Evolutionary conservation across 352 stramenopile species (phyloP), one percentile per base, ranked within the genome.

Genomic region (Albugo laibachii): DNA sequence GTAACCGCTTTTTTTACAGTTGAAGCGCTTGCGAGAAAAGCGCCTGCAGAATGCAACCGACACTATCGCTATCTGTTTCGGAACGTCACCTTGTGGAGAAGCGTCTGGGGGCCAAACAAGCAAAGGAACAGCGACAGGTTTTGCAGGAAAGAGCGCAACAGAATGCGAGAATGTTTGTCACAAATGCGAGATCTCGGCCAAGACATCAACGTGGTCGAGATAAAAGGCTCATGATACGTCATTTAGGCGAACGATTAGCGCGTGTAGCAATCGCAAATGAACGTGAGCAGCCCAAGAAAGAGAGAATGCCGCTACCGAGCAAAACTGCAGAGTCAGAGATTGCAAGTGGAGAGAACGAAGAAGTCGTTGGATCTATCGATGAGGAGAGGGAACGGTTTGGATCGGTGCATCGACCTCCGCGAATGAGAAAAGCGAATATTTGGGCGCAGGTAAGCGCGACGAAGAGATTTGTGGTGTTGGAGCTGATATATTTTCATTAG

Each of bases 311-410:
- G 24, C 24, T 3, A 3, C 3, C 3, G 3, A 31, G 24, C 24
- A 31, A 31, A 31, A 8, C 8, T 31, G 24, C 8, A 10, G 24
- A 31, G 24, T 8, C 24, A 31, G 3, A 31, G 8, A 31, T 31
- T 10, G 3, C 24, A 31, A 8, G 3, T 10, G 24, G 3, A 31
- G 11, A 19, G 36, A 14, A 8, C 13, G 31, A 53, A 3, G 24
- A 45, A 3, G 27, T 27, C 3, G 16, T 34, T 35, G 41, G 38
- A 12, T 66, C 72, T 15, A 65, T 75, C 36, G 55, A 45, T 8
- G 78, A 81, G 46, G 69, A 81, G 44, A 63, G 75, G 52, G 69
- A 81, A 41, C 63, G 62, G 43, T 81, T 71, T 31, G 66, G 69
- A 1, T 41, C 60, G 6, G 54, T 73, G 41, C 64, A 65, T 11